A percentile compares a stretch with the other conserved stretches of the same genome.
Evolutionary conservation across 2,329 filamentous ascomycete genomes (phyloP).

Genomic region (Paecilomyces dactylethromorphus): DNA sequence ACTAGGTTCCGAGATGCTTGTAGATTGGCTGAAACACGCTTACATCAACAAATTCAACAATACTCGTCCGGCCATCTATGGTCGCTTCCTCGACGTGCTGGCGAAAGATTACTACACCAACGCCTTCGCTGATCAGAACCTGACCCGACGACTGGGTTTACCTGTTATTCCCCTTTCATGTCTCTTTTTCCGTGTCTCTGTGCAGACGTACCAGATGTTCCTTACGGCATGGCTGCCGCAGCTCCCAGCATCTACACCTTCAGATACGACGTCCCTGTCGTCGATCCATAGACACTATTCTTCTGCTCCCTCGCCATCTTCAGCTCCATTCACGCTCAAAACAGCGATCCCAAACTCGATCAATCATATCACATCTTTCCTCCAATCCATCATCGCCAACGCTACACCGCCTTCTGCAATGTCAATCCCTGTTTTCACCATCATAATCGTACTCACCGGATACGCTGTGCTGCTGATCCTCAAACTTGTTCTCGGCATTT

Average conservation of each 20-base stretch:
- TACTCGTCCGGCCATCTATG: conserved; percentile 83
- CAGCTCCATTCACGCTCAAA: conserved; percentile 51
- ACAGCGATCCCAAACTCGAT: conserved; percentile 53
- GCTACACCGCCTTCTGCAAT: conserved; percentile 36
- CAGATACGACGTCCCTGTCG: conserved; percentile 30
- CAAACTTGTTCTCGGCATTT: conserved; percentile 85
- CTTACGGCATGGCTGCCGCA: conserved; percentile 77
- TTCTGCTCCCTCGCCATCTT: conserved; percentile 61
- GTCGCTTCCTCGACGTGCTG: conserved; percentile 82
- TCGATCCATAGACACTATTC: conserved; percentile 42
- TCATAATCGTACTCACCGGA: conserved; percentile 74
- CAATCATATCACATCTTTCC: conserved; percentile 28
- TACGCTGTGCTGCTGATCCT: conserved; percentile 79
- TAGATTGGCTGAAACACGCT: conserved; percentile 94
- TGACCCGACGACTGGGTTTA: conserved; percentile 82
- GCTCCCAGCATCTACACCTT: conserved; percentile 45
- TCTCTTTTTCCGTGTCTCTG: conserved; percentile 84
- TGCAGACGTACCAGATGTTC: conserved; percentile 98
- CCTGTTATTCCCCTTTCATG: conserved; percentile 90
- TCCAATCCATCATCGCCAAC: conserved; percentile 34
- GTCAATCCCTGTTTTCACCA: conserved; percentile 49
- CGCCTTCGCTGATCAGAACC: conserved; percentile 82
- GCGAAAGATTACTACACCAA: conserved; percentile 98
- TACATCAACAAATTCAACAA: conserved; percentile 99
- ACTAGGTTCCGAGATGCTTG: conserved; percentile 90